Evolutionary conservation across 192 early-diverging fungal genomes (phyloP).

Genomic region (Entophlyctis luteolus): DNA sequence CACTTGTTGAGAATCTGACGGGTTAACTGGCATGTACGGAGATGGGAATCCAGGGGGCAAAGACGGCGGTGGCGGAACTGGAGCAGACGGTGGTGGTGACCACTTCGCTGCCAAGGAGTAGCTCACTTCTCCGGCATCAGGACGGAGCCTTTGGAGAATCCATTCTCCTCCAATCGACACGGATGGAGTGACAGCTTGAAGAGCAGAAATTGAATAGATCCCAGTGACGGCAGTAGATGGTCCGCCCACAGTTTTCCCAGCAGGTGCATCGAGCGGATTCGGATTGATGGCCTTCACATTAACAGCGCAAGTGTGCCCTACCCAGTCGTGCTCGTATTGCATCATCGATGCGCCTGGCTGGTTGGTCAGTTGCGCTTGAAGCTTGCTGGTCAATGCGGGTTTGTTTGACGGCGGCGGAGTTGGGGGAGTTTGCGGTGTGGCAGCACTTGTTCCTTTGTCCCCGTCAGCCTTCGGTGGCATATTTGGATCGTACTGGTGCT

Average conservation of each 20-base stretch:
- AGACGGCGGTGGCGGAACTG: slow-evolving; percentile 54
- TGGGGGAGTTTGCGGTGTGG: slow-evolving; percentile 26
- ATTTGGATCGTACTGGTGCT: slow-evolving; percentile 30
- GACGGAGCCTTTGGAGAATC: slow-evolving; percentile 76
- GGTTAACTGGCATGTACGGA: slow-evolving; percentile 51
- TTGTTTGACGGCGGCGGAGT: slow-evolving; percentile 25
- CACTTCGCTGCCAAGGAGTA: slow-evolving; percentile 46
- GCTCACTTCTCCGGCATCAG: slow-evolving; percentile 78
- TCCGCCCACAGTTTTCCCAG: slow-evolving; percentile 15
- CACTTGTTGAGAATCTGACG: slow-evolving; percentile 49
- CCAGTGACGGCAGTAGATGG: slow-evolving; percentile 61
- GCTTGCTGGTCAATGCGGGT: slow-evolving; percentile 40
- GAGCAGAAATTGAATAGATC: slow-evolving; percentile 78
- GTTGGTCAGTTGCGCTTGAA: slow-evolving; percentile 58
- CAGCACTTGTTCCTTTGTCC: background rate
- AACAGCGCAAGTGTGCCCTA: slow-evolving; percentile 80
- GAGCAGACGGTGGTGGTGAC: slow-evolving; percentile 31
- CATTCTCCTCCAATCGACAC: slow-evolving; percentile 83
- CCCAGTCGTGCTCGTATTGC: slow-evolving; percentile 88
- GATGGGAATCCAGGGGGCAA: slow-evolving; percentile 47
- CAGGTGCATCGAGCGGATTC: slow-evolving; percentile 69
- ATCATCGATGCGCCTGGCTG: slow-evolving; percentile 83
- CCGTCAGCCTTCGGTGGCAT: slow-evolving; percentile 23
- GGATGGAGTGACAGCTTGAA: slow-evolving; percentile 83
- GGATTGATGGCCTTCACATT: slow-evolving; percentile 96